A percentile compares a stretch with the other conserved stretches of the same genome.
Conservation (phyloP, 1,284 basidiomycete species). For the Rhodotorula sp. region DNA sequence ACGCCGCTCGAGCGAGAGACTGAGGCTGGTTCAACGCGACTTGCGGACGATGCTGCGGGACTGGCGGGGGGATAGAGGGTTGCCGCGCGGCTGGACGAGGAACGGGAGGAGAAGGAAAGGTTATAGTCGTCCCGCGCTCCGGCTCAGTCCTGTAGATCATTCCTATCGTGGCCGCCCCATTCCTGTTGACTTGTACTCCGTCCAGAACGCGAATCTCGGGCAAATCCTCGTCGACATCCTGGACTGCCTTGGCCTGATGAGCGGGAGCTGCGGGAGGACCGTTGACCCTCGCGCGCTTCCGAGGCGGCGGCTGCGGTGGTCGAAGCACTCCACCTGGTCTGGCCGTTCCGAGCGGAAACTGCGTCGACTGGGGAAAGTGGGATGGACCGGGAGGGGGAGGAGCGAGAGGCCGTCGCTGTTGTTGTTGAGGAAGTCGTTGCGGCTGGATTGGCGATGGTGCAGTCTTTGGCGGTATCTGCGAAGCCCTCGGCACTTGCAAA, state of each 20-base stretch:
- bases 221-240: constrained; percentile 27
- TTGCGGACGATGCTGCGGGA: too few species aligned
- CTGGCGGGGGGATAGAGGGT: too few species aligned
- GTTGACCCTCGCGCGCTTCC: not conserved
- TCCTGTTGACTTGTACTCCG: not conserved
- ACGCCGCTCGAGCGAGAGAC: too few species aligned
- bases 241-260: not conserved
- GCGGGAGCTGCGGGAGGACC: not conserved
- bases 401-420: not conserved
- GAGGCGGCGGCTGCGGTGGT: constrained; percentile 8
- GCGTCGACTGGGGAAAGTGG: not conserved
- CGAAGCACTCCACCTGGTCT: not conserved
- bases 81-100: too few species aligned
- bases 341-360: constrained; percentile 1
- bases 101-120: not conserved
- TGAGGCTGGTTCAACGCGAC: too few species aligned
- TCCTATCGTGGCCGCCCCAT: not conserved
- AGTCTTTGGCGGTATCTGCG: not conserved
- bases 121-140: constrained; percentile 11
- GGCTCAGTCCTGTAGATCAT: constrained; percentile 18
- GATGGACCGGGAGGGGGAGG: not conserved
- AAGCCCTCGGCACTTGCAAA: not conserved
- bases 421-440: not conserved
- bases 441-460: not conserved
- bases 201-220: constrained; percentile 23